A percentile compares a stretch with the other conserved stretches of the same genome.
These are phyloP conservation scores for Rasamsonia emersonii DNA, from an alignment of 2,329 filamentous ascomycete genomes.

Conservation along the genomic window DNA sequence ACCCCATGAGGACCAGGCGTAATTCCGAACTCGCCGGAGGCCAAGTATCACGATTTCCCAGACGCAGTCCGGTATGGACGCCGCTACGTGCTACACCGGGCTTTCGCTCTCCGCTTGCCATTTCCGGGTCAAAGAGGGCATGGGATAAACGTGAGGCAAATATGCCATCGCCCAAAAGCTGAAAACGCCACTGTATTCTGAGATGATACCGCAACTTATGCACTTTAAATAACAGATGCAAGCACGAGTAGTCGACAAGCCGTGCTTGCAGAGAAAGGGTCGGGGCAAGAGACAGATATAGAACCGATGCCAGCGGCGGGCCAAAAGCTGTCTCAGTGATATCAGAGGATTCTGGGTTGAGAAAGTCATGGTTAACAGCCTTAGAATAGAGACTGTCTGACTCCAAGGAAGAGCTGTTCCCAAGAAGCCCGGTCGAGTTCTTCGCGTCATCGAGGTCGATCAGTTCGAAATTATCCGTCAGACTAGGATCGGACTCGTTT, in stretches of 20 bases:
- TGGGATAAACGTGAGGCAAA: conserved; percentile 74
- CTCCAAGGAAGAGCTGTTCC: conserved; percentile 15
- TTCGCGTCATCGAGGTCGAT: conserved; percentile 27
- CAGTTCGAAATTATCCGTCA: conserved; percentile 22
- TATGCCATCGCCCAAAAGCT: conserved; percentile 74
- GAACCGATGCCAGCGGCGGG: conserved; percentile 43
- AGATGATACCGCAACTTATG: conserved; percentile 67
- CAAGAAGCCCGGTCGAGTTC: conserved; percentile 16
- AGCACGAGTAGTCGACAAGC: conserved; percentile 67
- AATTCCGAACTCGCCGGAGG: conserved; percentile 90
- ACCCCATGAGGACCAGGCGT: conserved; percentile 77
- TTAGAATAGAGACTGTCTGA: conserved; percentile 22
- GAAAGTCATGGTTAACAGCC: conserved; percentile 16
- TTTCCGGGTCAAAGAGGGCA: conserved; percentile 74
- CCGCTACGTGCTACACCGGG: conserved; percentile 61
- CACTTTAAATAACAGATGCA: conserved; percentile 65
- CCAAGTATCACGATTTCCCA: conserved; percentile 77
- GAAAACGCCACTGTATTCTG: conserved; percentile 66
- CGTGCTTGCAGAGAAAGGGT: conserved; percentile 65
- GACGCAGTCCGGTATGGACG: conserved; percentile 68
- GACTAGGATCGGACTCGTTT: neutral
- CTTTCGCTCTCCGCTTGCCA: conserved; percentile 68
- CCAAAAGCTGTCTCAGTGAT: conserved; percentile 19
- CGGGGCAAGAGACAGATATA: conserved; percentile 64
- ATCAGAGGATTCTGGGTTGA: conserved; percentile 11